Evolutionary conservation across 768 basidiomycete genomes (phyloP).

Genomic region (Cyclocybe cylindracea): DNA sequence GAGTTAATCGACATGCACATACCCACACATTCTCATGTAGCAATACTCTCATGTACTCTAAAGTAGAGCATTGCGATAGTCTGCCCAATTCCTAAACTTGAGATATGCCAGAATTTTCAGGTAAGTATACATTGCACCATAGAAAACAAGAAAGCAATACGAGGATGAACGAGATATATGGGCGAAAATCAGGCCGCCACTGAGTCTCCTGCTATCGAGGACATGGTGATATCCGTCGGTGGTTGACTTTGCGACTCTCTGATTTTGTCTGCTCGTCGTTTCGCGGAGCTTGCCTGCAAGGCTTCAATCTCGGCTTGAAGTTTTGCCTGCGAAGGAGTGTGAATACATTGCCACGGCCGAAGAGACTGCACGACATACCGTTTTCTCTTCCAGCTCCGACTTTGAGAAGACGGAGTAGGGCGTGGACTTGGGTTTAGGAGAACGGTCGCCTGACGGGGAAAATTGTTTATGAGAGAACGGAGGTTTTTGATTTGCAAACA

Average conservation of each 20-base stretch:
- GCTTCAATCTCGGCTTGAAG: conserved; percentile 59
- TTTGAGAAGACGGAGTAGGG: conserved; percentile 61
- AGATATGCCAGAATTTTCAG: background rate
- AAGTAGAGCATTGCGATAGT: background rate
- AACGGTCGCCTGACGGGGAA: conserved; percentile 44
- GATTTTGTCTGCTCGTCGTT: conserved; percentile 35
- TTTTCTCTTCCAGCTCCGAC: conserved; percentile 55
- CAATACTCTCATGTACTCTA: background rate
- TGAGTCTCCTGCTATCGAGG: conserved; percentile 7
- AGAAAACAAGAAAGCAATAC: background rate
- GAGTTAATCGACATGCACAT: too few relatives aligned
- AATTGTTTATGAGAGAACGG: background rate
- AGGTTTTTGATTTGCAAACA: conserved; percentile 1
- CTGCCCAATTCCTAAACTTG: too few relatives aligned
- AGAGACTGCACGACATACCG: conserved; percentile 36
- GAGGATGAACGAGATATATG: background rate
- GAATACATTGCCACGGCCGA: background rate
- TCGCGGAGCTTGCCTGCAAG: conserved; percentile 50
- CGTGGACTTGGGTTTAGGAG: conserved; percentile 38
- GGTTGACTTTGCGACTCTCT: conserved; percentile 15
- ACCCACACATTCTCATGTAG: background rate
- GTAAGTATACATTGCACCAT: background rate
- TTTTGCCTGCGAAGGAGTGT: conserved; percentile 38
- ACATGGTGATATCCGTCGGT: conserved; percentile 19
- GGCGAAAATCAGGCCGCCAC: conserved; percentile 12